Evolutionary conservation across 345 rosid species (phyloP), one percentile per base, ranked within the genome.

Genomic region (Carallia pectinifolia): DNA sequence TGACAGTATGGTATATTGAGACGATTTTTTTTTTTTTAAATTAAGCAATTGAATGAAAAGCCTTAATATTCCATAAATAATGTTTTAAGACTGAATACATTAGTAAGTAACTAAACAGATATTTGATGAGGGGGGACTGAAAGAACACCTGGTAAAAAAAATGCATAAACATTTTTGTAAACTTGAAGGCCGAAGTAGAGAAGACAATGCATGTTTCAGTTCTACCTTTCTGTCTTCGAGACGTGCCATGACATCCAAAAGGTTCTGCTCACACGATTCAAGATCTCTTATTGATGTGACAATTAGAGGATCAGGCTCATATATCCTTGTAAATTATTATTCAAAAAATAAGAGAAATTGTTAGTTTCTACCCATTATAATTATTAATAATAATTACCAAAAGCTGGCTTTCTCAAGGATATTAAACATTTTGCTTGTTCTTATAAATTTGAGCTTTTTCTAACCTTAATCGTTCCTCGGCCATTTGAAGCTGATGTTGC

Each of bases 241-340:
- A 61, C 79, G 81, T 19, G 81, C 68, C 76, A 82, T 67, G 6
- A 48, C n/a, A 38, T 74, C 81, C 63, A 79, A 67, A 53, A 82
- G 85, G 67, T 71, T 73, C 65, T 82, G 76, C 77, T 82, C 83
- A 33, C 82, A 79, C 2, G 85, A 76, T 53, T 82, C 82, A 67
- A 82, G 78, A 15, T 82, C 85, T 8, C 65, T 61, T 61, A 74
- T 78, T 31, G 82, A 76, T 15, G 71, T 47, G 23, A 79, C 27
- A 39, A 40, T 52, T 16, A 52, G 40, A 52, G 73, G 79, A 10
- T 74, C 79, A 1, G 85, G 81, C 62, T 82, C 83, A 33, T 71
- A 82, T 23, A 79, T 54, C 68, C 80, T 80, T 60, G 50, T n/a
- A 63, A 70, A 18, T 30, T 8, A 15, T 34, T 19, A 71, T 19